phyloP scores from a whole-genome alignment of 2,329 filamentous ascomycete genomes.

The Aspergillus sojae region DNA sequence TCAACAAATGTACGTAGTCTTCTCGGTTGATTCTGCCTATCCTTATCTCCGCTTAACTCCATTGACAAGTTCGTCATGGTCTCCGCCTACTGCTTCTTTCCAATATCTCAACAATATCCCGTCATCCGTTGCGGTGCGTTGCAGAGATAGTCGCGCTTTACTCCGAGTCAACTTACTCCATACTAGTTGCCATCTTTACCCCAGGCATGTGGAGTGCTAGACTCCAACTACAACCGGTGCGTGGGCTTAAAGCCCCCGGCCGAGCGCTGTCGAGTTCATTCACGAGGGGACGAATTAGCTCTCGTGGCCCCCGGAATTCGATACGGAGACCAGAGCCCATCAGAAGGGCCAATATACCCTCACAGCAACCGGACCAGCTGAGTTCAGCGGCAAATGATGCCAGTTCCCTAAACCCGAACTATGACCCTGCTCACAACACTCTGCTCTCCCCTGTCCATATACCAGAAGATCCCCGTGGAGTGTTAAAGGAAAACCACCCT shows the following conservation, averaged over 20 bases:
- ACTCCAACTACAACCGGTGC: conserved; percentile 25
- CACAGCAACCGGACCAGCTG: conserved; percentile 11
- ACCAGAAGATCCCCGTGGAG: conserved; percentile 61
- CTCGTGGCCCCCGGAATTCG: conserved; percentile 35
- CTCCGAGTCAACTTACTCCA: background rate
- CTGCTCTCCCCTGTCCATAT: conserved; percentile 64
- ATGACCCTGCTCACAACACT: conserved; percentile 45
- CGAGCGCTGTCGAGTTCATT: conserved; percentile 32
- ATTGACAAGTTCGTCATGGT: background rate
- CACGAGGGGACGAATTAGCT: conserved; percentile 26
- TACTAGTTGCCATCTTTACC: background rate
- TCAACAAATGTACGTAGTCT: background rate
- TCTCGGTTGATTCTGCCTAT: conserved; percentile 2
- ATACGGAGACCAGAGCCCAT: conserved; percentile 30
- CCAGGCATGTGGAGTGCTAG: conserved; percentile 33
- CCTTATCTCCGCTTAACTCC: conserved; percentile 36
- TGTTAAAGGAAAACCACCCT: conserved; percentile 62
- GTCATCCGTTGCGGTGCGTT: conserved; percentile 20
- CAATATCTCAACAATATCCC: background rate
- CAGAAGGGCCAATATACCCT: conserved; percentile 8
- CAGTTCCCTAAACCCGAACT: conserved; percentile 47
- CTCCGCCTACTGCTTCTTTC: conserved; percentile 21
- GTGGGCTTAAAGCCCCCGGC: conserved; percentile 22
- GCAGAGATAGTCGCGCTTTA: conserved; percentile 6
- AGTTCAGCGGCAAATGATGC: conserved; percentile 17